Conservation (phyloP, 495 filamentous ascomycete species). For the Platismatia glauca region DNA sequence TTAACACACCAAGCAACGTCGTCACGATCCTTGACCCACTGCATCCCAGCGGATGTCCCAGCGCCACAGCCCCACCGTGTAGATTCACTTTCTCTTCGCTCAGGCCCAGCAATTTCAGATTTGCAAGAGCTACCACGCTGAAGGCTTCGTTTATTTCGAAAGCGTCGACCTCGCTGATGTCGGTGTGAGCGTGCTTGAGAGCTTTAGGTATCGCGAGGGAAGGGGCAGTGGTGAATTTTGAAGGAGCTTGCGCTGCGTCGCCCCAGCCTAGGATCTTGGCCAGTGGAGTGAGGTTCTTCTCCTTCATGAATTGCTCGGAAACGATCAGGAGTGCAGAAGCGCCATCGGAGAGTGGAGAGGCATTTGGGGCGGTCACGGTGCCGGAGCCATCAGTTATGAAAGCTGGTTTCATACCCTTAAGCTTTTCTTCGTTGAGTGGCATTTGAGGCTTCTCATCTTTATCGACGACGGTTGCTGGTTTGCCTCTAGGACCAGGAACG, state of each 20-base stretch:
- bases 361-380: constrained; percentile 96
- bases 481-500: constrained; percentile 78
- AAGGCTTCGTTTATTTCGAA: constrained; percentile 99
- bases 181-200: constrained; percentile 77
- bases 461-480: constrained; percentile 71
- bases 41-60: constrained; percentile 89
- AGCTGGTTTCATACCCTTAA: constrained; percentile 71
- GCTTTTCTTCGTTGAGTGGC: constrained; percentile 81
- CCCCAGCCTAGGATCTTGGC: constrained; percentile 96
- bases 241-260: constrained; percentile 80
- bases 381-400: constrained; percentile 70
- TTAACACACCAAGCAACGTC: constrained; percentile 83
- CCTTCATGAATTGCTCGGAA: constrained; percentile 79
- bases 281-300: constrained; percentile 78
- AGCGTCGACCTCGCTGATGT: constrained; percentile 67
- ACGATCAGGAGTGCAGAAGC: constrained; percentile 84
- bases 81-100: constrained; percentile 85
- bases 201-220: constrained; percentile 96
- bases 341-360: constrained; percentile 90
- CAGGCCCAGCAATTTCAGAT: constrained; percentile 79
- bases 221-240: constrained; percentile 92
- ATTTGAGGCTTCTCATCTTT: constrained; percentile 91
- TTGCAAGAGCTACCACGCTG: constrained; percentile 90
- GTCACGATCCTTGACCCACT: constrained; percentile 88
- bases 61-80: constrained; percentile 88